These are phyloP conservation scores for Heliamphora exappendiculata DNA, from an alignment of 148 eudicot species.

Conservation along the genomic window DNA sequence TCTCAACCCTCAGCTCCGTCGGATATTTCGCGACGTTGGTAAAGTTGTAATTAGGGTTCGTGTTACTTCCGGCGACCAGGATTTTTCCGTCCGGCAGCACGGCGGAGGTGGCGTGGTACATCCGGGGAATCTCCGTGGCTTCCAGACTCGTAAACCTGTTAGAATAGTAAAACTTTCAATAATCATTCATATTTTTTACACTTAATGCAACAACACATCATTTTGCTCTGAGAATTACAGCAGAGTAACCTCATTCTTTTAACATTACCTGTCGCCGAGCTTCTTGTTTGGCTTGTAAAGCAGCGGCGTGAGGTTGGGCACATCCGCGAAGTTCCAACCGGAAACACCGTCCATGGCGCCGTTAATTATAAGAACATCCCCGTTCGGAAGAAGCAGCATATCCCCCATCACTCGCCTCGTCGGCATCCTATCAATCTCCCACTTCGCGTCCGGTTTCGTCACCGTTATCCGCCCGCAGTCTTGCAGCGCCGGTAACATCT, in stretches of 20 bases:
- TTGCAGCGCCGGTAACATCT: slow-evolving; percentile 39
- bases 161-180: no score
- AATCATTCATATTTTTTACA: no score
- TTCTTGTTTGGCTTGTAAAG: slow-evolving; percentile 41
- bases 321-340: slow-evolving; percentile 53
- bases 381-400: slow-evolving; percentile 67
- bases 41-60: slow-evolving; percentile 35
- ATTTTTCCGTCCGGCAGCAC: slow-evolving; percentile 46
- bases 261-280: slow-evolving; percentile 21
- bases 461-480: slow-evolving; percentile 48
- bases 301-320: slow-evolving; percentile 45
- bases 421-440: slow-evolving; percentile 82
- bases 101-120: slow-evolving; percentile 68
- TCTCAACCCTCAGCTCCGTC: slow-evolving; percentile 67
- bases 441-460: slow-evolving; percentile 20
- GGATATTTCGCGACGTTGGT: slow-evolving; percentile 20
- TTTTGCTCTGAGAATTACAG: no score
- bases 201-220: no score
- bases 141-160: slow-evolving; percentile 42
- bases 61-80: slow-evolving; percentile 76
- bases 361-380: slow-evolving; percentile 44
- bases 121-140: slow-evolving; percentile 40
- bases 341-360: slow-evolving; percentile 67
- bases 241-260: no score
- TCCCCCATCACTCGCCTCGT: slow-evolving; percentile 66